Conservation (phyloP, 2,329 filamentous ascomycete species). For the Coniochaeta sp. region DNA sequence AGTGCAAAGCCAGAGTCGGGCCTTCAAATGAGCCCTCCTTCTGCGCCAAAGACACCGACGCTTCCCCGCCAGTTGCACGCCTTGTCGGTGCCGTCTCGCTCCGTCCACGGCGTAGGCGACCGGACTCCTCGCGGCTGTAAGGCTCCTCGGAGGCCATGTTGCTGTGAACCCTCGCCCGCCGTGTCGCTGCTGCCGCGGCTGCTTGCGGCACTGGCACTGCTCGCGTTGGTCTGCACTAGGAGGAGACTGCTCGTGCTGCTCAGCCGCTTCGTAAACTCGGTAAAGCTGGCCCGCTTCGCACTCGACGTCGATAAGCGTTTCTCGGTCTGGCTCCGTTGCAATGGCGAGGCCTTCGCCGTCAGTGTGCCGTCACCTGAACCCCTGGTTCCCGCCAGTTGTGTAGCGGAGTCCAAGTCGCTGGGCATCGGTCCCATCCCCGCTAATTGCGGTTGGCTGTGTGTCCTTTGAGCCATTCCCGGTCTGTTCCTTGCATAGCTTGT, state of each 20-base stretch:
- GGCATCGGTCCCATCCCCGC: conserved; percentile 14
- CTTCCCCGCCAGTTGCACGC: conserved; percentile 50
- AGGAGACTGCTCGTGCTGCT: conserved; percentile 55
- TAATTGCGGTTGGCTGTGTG: conserved; percentile 42
- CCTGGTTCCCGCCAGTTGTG: conserved; percentile 15
- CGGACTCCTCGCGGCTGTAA: conserved; percentile 20
- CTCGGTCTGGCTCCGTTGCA: conserved; percentile 22
- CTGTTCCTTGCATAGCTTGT: conserved; percentile 43
- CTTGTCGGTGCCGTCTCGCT: conserved; percentile 30
- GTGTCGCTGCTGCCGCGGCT: conserved; percentile 39
- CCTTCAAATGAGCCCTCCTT: conserved; percentile 46
- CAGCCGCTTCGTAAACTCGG: conserved; percentile 51
- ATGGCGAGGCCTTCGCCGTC: conserved; percentile 7
- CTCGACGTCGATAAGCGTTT: conserved; percentile 47
- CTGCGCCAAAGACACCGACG: conserved; percentile 41
- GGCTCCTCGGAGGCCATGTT: conserved; percentile 18
- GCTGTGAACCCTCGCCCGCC: conserved; percentile 19
- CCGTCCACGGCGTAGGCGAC: conserved; percentile 21
- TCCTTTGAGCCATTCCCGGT: conserved; percentile 33
- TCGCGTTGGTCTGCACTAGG: conserved; percentile 49
- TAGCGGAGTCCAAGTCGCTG: conserved; percentile 12
- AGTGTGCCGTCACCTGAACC: conserved; percentile 23
- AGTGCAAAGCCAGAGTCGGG: neutral
- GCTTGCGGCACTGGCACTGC: conserved; percentile 38
- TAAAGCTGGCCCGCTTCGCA: conserved; percentile 52